phyloP scores from a whole-genome alignment of 2,329 filamentous ascomycete species.

The Whalleya microplaca region DNA sequence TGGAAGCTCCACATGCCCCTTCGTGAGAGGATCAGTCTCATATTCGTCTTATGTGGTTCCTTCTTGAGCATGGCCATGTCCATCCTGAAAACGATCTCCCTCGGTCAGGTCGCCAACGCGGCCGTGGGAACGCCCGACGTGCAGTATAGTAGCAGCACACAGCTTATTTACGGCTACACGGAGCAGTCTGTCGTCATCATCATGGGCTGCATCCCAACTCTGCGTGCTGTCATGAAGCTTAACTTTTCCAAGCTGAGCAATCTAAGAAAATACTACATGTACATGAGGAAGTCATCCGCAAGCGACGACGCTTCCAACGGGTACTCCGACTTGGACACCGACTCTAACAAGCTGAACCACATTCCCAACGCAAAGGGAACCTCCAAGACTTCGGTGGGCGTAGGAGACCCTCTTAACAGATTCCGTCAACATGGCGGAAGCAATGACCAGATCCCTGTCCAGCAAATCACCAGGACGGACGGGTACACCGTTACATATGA shows the following conservation, averaged over 20 bases:
- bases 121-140: background rate
- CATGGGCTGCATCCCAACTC: background rate
- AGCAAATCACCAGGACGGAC: too few species aligned
- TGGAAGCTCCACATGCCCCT: conserved; percentile 25
- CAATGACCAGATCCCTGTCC: too few species aligned
- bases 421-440: too few species aligned
- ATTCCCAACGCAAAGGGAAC: too few species aligned
- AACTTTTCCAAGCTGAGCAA: background rate
- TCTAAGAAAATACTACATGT: too few species aligned
- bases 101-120: background rate
- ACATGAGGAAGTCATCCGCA: background rate
- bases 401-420: too few species aligned
- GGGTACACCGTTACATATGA: too few species aligned
- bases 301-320: background rate
- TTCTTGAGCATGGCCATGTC: conserved; percentile 10
- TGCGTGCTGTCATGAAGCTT: background rate
- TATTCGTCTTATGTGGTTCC: conserved; percentile 9
- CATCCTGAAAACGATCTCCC: background rate
- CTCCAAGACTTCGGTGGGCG: too few species aligned
- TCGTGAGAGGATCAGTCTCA: conserved; percentile 4
- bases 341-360: too few species aligned
- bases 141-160: background rate
- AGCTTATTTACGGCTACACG: background rate
- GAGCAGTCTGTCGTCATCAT: background rate
- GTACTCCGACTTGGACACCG: too few species aligned